Evolutionary conservation across 2,329 filamentous ascomycete genomes (phyloP), one percentile per base, ranked within the genome.

Genomic region (Aspergillus sojae): DNA sequence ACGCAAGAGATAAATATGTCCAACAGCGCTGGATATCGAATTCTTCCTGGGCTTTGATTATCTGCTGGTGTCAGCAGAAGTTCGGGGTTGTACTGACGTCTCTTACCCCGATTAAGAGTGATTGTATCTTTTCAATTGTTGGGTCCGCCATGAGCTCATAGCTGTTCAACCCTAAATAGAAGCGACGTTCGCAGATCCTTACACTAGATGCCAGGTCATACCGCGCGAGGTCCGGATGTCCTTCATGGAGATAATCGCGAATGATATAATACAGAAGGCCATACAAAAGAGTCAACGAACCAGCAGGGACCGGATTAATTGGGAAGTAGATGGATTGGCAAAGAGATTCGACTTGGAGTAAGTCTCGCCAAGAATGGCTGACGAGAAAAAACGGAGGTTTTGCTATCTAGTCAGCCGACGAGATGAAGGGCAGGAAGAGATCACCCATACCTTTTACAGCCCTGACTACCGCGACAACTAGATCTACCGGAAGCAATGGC

Each of bases 41-140:
- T 58, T 71, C 71, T 63, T 73, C 71, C 59, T 72, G 71, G 0
- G 71, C 67, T 68, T 71, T 71, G 53, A 67, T 66, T 21, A 70
- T 63, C 71, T 72, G 45, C 21, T 10, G 9, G 3, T 0, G 30
- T 69, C 45, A 70, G 65, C 16, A 12, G 12, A 10, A n/a, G 6
- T 26, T 16, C 10, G 1, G n/a, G 11, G 6, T 12, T n/a, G 16
- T 19, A n/a, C 1, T 10, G 16, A 34, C 0, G 41, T 23, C 1
- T 32, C 66, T 23, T 66, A 71, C 67, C 50, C 68, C 68, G 11
- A 72, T 65, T 5, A 72, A 46, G 21, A 70, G 50, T 6, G 71
- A 65, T 39, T 71, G 70, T 7, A 72, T 57, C 26, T 71, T 72
- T 56, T 73, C 69, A 10, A 73, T 36, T 1, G 70, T 70, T 2